Evolutionary conservation across 805 yeast species (phyloP), one percentile per base, ranked within the genome.

Genomic region (Candida insectorum): DNA sequence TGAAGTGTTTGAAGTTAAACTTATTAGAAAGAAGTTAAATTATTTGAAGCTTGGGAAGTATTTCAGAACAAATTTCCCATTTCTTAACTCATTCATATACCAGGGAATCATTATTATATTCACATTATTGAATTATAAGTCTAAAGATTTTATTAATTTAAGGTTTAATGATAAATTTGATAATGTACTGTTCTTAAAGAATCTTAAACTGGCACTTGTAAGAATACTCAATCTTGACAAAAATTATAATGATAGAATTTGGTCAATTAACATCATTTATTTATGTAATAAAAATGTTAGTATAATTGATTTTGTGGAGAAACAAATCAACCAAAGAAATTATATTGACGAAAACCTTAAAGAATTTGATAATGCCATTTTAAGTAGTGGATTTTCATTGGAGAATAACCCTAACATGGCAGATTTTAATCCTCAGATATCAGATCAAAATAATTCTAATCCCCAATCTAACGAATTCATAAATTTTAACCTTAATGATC

Each of bases 51-150:
- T 60, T 31, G 67, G 54, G 31, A 62, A 53, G 49, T 55, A 50
- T 36, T 72, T 61, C 58, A 54, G 60, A 43, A 52, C 44, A 24
- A 56, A 51, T 26, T 69, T 62, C 39, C 79, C 38, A 12, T 71
- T 71, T 37, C 61, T 71, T 33, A 70, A 69, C 43, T 61, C 73
- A 2, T 73, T 71, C 33, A 52, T 71, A 8, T 71, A 72, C 47
- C 79, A 73, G 45, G 75, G 77, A 2, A 56, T 73, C 31, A 69
- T 74, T 34, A 76, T 73, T 15, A 59, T 68, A 15, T 73, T 65
- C 52, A 71, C 76, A 1, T 49, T 73, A 40, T 50, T 74, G 44
- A 74, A 71, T 45, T 52, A 66, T 33, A 67, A 67, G 16, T 64
- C 54, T 33, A 54, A 54, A 20, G 42, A 40, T 33, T 43, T 43